A percentile compares a stretch with the other conserved stretches of the same genome.
phyloP scores from a whole-genome alignment of 78 protist species.

The Dictyostelium capitatum region DNA sequence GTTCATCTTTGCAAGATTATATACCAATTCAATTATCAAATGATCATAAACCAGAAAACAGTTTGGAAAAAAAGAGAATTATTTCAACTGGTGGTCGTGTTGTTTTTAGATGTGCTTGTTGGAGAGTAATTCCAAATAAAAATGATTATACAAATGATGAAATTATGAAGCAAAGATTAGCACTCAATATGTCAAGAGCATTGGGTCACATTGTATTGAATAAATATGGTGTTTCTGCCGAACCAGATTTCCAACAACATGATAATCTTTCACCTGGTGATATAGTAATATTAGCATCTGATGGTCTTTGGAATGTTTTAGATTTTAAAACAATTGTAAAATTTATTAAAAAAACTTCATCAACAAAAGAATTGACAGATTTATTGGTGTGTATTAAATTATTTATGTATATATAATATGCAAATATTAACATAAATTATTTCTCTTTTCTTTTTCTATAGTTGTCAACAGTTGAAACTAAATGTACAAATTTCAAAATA shows the following conservation, averaged over 20 bases:
- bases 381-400: background rate
- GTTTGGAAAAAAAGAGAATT: conserved; percentile 18
- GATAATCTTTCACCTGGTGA: background rate
- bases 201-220: conserved; percentile 67
- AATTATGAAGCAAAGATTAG: conserved; percentile 24
- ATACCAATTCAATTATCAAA: background rate
- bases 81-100: conserved; percentile 33
- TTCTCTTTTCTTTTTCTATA: too few species aligned
- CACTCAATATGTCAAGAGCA: conserved; percentile 76
- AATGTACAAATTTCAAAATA: conserved; percentile 4
- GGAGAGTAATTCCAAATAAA: conserved; percentile 45
- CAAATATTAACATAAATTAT: too few species aligned
- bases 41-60: conserved; percentile 54
- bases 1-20: background rate
- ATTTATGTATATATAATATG: too few species aligned
- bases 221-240: conserved; percentile 48
- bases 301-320: conserved; percentile 57
- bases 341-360: background rate
- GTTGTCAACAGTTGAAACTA: background rate
- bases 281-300: conserved; percentile 30
- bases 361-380: background rate
- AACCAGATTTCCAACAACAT: background rate
- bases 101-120: conserved; percentile 6
- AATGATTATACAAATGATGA: conserved; percentile 22
- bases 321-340: background rate